Conservation (phyloP, 2,329 filamentous ascomycete species). For the Pyrenophora teres region DNA sequence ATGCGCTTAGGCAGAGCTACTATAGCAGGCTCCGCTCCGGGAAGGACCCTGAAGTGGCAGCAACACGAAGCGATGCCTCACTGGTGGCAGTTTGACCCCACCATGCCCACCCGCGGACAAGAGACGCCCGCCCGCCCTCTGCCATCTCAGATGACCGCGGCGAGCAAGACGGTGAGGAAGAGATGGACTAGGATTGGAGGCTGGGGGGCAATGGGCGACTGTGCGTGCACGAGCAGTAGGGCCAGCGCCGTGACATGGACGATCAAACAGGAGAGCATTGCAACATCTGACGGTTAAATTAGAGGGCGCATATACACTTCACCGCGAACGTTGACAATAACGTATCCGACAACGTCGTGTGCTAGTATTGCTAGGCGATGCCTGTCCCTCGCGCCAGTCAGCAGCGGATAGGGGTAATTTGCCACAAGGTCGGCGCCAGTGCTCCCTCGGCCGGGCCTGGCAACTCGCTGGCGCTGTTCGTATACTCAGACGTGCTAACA, state of each 20-base stretch:
- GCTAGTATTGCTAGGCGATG: constrained; percentile 1
- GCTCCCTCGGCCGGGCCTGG: constrained; percentile 1
- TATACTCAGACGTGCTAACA: constrained; percentile 9
- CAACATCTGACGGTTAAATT: constrained; percentile 1
- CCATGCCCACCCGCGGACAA: constrained; percentile 2
- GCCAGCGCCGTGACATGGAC: constrained; percentile 9
- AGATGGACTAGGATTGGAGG: background rate
- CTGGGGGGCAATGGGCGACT: background rate
- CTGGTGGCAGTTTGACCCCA: constrained; percentile 9
- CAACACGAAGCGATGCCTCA: background rate
- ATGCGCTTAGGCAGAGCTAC: constrained; percentile 15
- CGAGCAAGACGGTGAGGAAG: background rate
- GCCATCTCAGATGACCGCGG: constrained; percentile 1
- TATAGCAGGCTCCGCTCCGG: constrained; percentile 2
- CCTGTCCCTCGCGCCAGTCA: constrained; percentile 4
- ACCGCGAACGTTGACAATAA: constrained; percentile 11
- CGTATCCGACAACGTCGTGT: background rate
- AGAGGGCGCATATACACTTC: constrained; percentile 4
- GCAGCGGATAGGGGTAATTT: constrained; percentile 16
- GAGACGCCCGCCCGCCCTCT: background rate
- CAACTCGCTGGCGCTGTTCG: constrained; percentile 3
- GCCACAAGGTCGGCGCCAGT: constrained; percentile 10
- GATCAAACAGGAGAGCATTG: constrained; percentile 25
- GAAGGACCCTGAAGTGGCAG: constrained; percentile 16
- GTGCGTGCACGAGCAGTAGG: background rate